Evolutionary conservation across 164 flowering plant genomes (phyloP), one percentile per base, ranked within the genome.

Genomic region (Nymphaea thermarum): DNA sequence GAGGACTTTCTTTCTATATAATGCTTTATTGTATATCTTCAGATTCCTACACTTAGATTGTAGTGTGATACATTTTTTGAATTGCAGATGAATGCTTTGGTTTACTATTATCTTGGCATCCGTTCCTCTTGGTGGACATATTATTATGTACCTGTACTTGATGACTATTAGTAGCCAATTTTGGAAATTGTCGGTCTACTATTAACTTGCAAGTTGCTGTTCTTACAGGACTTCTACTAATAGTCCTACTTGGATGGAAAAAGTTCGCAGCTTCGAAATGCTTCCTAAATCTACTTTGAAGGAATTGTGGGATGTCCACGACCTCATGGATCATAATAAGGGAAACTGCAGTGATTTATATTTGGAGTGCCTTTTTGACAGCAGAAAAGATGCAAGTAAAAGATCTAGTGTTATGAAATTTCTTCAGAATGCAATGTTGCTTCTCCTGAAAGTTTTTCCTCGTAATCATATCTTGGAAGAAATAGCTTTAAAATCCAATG

Each of bases 401-500:
- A 81, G 80, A 71, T 80, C 78, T 57, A 77, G 71, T 61, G 80
- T 87, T 83, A 87, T 90, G 91, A 86, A 77, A 67, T 94, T 91
- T 84, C 81, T 94, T 69, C 89, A 93, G 11, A 85, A 91, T 82
- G 87, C 96, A 17, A 75, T 74, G 63, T 81, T 87, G 67, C 91
- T 88, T 68, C 86, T 84, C 73, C 71, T 91, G 60, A 80, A 79
- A 71, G 86, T 68, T 55, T 91, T 94, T 74, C 96, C 99, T 4
- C 88, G 87, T 55, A 90, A 91, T 65, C 70, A 85, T 71, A 65
- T 82, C 43, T 65, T 94, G 77, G 85, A 91, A 78, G 93, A 87
- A 85, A 96, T 96, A 68, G 84, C 77, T 69, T 89, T 94, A 76
- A 75, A 81, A 74, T 89, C 90, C 67, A 96, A 94, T 73, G 98